Evolutionary conservation across 495 filamentous ascomycete genomes (phyloP).

Genomic region (Lentithecium fluviatile): DNA sequence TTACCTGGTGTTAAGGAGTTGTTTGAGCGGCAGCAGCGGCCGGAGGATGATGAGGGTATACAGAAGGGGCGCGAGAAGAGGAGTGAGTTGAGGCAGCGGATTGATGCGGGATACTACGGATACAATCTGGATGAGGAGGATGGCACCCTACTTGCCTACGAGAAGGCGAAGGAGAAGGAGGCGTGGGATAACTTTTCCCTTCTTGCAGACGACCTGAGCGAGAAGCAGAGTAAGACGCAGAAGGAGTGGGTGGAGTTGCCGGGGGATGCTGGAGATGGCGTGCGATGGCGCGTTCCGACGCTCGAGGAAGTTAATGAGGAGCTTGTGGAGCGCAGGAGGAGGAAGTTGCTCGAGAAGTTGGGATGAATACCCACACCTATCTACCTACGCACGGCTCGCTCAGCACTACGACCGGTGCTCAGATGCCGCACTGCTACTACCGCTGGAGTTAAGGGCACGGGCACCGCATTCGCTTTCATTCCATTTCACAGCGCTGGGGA

Average conservation of each 20-base stretch:
- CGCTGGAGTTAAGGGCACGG: background rate
- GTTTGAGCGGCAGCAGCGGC: slow-evolving; percentile 74
- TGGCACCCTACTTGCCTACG: slow-evolving; percentile 76
- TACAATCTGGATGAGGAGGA: slow-evolving; percentile 95
- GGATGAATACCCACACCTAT: slow-evolving; percentile 10
- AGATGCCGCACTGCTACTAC: background rate
- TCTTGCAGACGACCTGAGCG: slow-evolving; percentile 44
- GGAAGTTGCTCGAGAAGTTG: slow-evolving; percentile 77
- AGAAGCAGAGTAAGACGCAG: slow-evolving; percentile 44
- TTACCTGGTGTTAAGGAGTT: slow-evolving; percentile 95
- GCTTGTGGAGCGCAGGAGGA: slow-evolving; percentile 79
- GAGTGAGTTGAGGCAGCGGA: slow-evolving; percentile 73
- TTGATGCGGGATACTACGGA: slow-evolving; percentile 94
- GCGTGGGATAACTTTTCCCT: slow-evolving; percentile 64
- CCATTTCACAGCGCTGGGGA: background rate
- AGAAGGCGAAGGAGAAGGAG: slow-evolving; percentile 78
- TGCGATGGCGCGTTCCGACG: slow-evolving; percentile 80
- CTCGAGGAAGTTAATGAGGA: slow-evolving; percentile 90
- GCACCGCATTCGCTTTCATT: background rate
- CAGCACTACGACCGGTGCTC: too few relatives aligned
- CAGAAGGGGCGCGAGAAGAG: slow-evolving; percentile 56
- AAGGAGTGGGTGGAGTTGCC: slow-evolving; percentile 79
- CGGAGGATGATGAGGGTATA: slow-evolving; percentile 51
- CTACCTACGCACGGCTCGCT: too few relatives aligned
- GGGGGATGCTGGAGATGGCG: slow-evolving; percentile 79